Evolutionary conservation across 495 filamentous ascomycete genomes (phyloP), one percentile per base, ranked within the genome.

Genomic region (Bathelium albidoporum): DNA sequence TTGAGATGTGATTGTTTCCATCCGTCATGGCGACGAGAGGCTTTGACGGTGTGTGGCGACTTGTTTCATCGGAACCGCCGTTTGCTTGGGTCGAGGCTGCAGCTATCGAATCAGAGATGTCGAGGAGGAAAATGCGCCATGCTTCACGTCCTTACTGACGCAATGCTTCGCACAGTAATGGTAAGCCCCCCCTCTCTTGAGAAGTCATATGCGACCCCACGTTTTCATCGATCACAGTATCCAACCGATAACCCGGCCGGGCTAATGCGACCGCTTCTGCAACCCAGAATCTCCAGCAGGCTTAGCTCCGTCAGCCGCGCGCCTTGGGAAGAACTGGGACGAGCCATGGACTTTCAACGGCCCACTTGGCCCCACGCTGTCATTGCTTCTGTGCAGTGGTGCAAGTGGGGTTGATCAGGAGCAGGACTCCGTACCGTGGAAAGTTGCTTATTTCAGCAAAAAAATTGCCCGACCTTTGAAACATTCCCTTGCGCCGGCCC

Each of bases 251-350:
- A 55, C 44, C 44, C 44, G n/a, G 5, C n/a, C n/a, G 11, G 5
- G 22, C 49, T 55, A 55, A 55, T 29, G 49, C 49, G 49, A 29
- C 49, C 49, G 5, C 5, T 28, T 55, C 49, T 55, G 49, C 49
- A 29, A 29, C 49, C 49, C 49, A 55, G n/a, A n/a, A n/a, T 55
- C 49, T 55, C 7, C 49, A 11, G 49, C 20, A 28, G 49, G 24
- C 49, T n/a, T 55, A 55, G 49, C 49, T 20, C 16, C 49, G 29
- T 55, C 22, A 55, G 49, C 49, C 49, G 49, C 49, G 49, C 49
- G 49, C 20, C 5, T 29, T 20, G 26, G 49, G n/a, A n/a, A n/a
- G n/a, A n/a, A n/a, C 29, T 55, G 49, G 49, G 29, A 55, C 24
- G 24, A 9, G 24, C 49, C 9, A 55, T 28, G 4, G 12, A 29